Conservation (phyloP, 306 rosid genomes). For the Phaseolus lunatus region DNA sequence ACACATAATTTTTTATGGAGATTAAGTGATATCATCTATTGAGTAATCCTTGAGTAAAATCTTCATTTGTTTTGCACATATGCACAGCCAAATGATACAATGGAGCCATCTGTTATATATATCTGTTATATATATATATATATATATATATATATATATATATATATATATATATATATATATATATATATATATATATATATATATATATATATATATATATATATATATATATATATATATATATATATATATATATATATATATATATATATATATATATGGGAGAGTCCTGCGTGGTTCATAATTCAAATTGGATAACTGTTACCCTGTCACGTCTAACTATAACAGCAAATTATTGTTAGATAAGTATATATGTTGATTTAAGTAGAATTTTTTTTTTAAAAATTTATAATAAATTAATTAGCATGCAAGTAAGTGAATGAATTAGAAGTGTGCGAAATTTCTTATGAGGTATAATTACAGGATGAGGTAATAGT, state of each 20-base stretch:
- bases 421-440: not conserved
- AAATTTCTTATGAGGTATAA: not conserved
- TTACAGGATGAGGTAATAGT: no score
- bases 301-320: not conserved
- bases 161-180: no score
- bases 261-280: conserved; percentile 4
- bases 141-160: no score
- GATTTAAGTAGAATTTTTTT: not conserved
- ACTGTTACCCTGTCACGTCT: not conserved
- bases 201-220: no score
- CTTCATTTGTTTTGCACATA: not conserved
- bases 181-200: no score
- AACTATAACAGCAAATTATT: not conserved
- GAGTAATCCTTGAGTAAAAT: not conserved
- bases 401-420: conserved; percentile 18
- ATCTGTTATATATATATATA: no score
- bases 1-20: not conserved
- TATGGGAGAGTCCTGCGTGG: not conserved
- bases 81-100: conserved; percentile 1
- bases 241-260: no score
- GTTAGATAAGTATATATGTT: not conserved
- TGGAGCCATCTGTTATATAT: conserved; percentile 21
- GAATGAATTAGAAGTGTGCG: not conserved
- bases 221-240: not conserved
- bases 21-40: not conserved